These are phyloP conservation scores for Biscogniauxia sp. DNA, from an alignment of 2,329 filamentous ascomycete species.

Conservation along the genomic window DNA sequence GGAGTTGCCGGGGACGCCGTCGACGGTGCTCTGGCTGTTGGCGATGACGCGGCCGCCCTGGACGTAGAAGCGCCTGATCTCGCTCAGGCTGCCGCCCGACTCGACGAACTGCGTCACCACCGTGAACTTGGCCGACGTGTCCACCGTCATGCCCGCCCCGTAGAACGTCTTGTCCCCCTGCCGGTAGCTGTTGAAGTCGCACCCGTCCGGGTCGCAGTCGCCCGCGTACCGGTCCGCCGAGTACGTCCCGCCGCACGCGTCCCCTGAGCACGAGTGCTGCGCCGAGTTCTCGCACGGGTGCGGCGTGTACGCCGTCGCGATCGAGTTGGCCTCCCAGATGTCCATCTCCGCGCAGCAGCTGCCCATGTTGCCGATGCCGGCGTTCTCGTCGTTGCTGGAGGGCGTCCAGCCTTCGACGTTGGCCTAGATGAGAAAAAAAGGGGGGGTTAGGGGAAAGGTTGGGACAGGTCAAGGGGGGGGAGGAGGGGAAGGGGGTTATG, in stretches of 20 bases:
- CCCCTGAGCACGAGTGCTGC: slow-evolving; percentile 45
- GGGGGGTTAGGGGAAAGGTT: not conserved
- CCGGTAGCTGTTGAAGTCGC: slow-evolving; percentile 64
- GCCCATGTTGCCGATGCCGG: slow-evolving; percentile 47
- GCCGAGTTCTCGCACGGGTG: slow-evolving; percentile 53
- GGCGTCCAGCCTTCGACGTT: slow-evolving; percentile 47
- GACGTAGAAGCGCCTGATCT: slow-evolving; percentile 58
- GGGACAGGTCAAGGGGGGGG: not conserved
- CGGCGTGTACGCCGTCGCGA: slow-evolving; percentile 57
- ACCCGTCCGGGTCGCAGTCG: slow-evolving; percentile 62
- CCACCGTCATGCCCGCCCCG: slow-evolving; percentile 51
- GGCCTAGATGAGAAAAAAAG: slow-evolving; percentile 24
- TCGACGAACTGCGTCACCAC: slow-evolving; percentile 58
- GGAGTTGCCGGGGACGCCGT: slow-evolving; percentile 28
- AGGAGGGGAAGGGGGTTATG: not conserved
- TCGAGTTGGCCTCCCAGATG: slow-evolving; percentile 60
- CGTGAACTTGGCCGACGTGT: slow-evolving; percentile 54
- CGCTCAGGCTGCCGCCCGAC: slow-evolving; percentile 43
- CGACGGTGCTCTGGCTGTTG: slow-evolving; percentile 37
- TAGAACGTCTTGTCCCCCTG: slow-evolving; percentile 59
- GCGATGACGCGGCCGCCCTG: slow-evolving; percentile 50
- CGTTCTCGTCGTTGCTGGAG: slow-evolving; percentile 47
- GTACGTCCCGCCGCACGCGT: slow-evolving; percentile 47
- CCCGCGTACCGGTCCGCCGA: slow-evolving; percentile 51
- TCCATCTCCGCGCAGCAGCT: slow-evolving; percentile 60